phyloP scores from a whole-genome alignment of 2,329 filamentous ascomycete genomes.

The Amphichorda felina region DNA sequence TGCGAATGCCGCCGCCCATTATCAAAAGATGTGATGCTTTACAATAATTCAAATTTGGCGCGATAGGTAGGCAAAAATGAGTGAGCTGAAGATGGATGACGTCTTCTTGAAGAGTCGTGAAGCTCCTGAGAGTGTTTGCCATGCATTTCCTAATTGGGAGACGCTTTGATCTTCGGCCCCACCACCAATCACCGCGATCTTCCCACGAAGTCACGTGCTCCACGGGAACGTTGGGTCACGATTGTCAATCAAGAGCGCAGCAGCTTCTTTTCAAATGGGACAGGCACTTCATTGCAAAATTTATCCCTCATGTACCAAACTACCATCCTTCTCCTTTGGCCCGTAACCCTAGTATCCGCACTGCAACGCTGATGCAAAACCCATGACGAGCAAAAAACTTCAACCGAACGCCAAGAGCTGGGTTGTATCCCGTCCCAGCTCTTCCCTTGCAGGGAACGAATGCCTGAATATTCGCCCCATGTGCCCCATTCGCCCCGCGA shows the following conservation, averaged over 20 bases:
- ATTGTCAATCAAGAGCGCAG: too few species aligned
- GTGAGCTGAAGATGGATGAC: too few species aligned
- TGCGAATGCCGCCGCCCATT: too few species aligned
- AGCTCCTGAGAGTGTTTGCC: too few species aligned
- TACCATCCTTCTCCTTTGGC: constrained; percentile 1
- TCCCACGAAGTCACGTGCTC: not conserved
- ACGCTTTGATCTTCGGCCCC: too few species aligned
- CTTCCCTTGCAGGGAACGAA: not conserved
- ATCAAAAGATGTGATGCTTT: too few species aligned
- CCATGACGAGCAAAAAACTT: not conserved
- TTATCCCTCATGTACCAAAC: not conserved
- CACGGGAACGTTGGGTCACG: not conserved
- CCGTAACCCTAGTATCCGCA: not conserved
- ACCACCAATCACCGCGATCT: not conserved
- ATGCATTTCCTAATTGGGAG: too few species aligned
- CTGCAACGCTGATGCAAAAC: constrained; percentile 1
- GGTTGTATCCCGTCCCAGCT: not conserved
- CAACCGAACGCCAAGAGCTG: constrained; percentile 1
- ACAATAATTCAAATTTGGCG: too few species aligned
- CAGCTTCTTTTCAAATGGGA: not conserved
- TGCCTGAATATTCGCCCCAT: too few species aligned
- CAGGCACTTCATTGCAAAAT: not conserved
- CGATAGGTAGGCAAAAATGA: too few species aligned
- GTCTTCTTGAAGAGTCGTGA: too few species aligned
- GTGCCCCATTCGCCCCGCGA: too few species aligned